Evolutionary conservation across 2,329 filamentous ascomycete species (phyloP).

Genomic region (Xylariaceae sp.): DNA sequence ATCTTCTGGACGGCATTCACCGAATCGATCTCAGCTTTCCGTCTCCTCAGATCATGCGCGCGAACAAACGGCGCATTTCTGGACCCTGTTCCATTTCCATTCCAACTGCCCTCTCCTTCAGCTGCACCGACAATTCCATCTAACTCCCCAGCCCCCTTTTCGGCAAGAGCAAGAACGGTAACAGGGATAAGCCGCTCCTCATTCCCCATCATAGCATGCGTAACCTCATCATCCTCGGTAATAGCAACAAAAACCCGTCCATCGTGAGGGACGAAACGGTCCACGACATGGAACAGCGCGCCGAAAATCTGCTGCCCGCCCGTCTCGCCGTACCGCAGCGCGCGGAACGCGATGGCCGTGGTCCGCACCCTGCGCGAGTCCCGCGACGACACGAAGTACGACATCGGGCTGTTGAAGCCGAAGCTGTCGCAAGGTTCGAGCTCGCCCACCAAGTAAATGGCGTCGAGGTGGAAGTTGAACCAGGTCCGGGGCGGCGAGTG

Average conservation of each 20-base stretch:
- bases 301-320: slow-evolving; percentile 45
- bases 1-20: slow-evolving; percentile 43
- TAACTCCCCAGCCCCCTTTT: background rate
- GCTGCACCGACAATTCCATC: too few relatives aligned
- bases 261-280: slow-evolving; percentile 35
- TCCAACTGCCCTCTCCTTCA: background rate
- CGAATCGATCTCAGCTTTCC: slow-evolving; percentile 5
- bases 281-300: slow-evolving; percentile 45
- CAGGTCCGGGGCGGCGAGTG: slow-evolving; percentile 37
- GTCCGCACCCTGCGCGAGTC: slow-evolving; percentile 42
- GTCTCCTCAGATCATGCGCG: background rate
- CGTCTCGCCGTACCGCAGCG: slow-evolving; percentile 40
- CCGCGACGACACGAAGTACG: slow-evolving; percentile 39
- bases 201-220: slow-evolving; percentile 27
- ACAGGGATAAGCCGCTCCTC: slow-evolving; percentile 22
- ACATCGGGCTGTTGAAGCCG: slow-evolving; percentile 46
- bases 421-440: slow-evolving; percentile 44
- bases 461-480: slow-evolving; percentile 47
- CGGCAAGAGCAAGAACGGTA: too few relatives aligned
- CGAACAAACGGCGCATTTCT: background rate
- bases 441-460: slow-evolving; percentile 45
- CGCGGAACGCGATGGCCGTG: slow-evolving; percentile 41
- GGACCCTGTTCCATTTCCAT: background rate
- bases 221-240: slow-evolving; percentile 34
- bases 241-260: slow-evolving; percentile 39